Base-by-base conservation (phyloP, 2,329 filamentous ascomycete genomes). In the Aureobasidium sp. region DNA sequence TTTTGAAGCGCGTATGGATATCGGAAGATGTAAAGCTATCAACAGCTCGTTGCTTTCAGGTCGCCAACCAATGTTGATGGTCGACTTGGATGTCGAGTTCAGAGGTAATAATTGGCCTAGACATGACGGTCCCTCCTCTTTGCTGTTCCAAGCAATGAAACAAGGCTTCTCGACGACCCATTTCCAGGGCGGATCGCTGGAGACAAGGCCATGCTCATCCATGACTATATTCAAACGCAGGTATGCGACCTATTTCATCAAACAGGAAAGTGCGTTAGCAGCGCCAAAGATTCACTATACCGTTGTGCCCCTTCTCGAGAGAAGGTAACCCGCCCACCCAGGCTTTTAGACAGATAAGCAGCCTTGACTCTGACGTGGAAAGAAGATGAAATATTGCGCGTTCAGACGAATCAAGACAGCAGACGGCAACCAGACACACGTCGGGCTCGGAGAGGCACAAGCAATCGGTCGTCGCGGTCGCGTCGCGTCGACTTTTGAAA, bases 1-100 rank as follows among this genome's bases (percentile, higher is more conserved):
- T 47, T 36, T 44, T 5, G 31, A 29, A 37, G 44, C 42, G 34
- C 56, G 56, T 8, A 37, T 41, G 5, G 34, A 48, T 49, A 59
- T 15, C 14, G 56, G 56, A 3, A 59, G 56, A 41, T 59, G 56
- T 22, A 59, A 27, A 49, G 44, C 56, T 25, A 59, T 59, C 34
- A 59, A 49, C 22, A 59, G 22, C 44, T 59, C 56, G 6, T 44
- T 25, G 14, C 5, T 34, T 2, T 44, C 34, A 20, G 56, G 22
- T 2, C 56, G 44, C 56, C 44, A 49, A 8, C 56, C 44, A 17
- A 59, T 59, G 3, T 49, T 37, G 14, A 59, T 41, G 22, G 31
- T 59, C 9, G 49, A 39, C 3, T 4, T 48, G 11, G 34, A 39
- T 9, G 56, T 49, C 15, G 31, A 39, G 34, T 59, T 59, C 17